A percentile compares a stretch with the other conserved stretches of the same genome.
Evolutionary conservation across 176 grass and related monocot genomes (phyloP).

Genomic region (Aegilops sharonensis): DNA sequence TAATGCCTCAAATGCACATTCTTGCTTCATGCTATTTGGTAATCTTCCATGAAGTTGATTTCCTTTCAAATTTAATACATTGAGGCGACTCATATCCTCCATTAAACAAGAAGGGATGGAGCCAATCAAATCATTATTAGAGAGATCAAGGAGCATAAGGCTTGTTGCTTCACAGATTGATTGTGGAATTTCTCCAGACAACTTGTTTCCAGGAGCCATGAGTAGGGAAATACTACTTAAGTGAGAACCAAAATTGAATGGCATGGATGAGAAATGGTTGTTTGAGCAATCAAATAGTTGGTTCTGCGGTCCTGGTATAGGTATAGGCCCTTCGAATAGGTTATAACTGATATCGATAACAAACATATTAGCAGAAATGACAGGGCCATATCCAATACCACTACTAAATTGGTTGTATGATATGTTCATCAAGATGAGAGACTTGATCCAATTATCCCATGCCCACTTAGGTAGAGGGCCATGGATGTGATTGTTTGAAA

Average conservation of each 20-base stretch:
- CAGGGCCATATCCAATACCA: background rate
- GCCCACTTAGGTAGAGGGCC: slow-evolving; percentile 51
- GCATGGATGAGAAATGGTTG: slow-evolving; percentile 32
- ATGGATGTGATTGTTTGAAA: slow-evolving; percentile 58
- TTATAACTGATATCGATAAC: slow-evolving; percentile 17
- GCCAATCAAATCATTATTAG: slow-evolving; percentile 24
- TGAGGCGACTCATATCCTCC: background rate
- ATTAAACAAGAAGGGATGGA: slow-evolving; percentile 38
- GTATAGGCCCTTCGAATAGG: slow-evolving; percentile 28
- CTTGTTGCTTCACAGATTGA: slow-evolving; percentile 20
- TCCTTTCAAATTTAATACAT: slow-evolving; percentile 23
- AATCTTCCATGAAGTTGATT: slow-evolving; percentile 26
- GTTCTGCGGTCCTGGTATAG: background rate
- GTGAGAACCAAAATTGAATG: slow-evolving; percentile 27
- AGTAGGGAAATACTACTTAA: background rate
- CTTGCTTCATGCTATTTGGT: background rate
- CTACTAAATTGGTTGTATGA: slow-evolving; percentile 53
- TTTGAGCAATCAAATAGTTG: slow-evolving; percentile 20
- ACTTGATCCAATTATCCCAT: slow-evolving; percentile 25
- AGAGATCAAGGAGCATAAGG: slow-evolving; percentile 31
- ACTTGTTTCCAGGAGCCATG: slow-evolving; percentile 10
- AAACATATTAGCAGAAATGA: too few species aligned
- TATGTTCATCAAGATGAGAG: slow-evolving; percentile 37
- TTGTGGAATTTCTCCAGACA: slow-evolving; percentile 26
- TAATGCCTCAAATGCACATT: slow-evolving; percentile 16